Evolutionary conservation across 768 basidiomycete genomes (phyloP), one percentile per base, ranked within the genome.

Genomic region (Boletus rubropictus): DNA sequence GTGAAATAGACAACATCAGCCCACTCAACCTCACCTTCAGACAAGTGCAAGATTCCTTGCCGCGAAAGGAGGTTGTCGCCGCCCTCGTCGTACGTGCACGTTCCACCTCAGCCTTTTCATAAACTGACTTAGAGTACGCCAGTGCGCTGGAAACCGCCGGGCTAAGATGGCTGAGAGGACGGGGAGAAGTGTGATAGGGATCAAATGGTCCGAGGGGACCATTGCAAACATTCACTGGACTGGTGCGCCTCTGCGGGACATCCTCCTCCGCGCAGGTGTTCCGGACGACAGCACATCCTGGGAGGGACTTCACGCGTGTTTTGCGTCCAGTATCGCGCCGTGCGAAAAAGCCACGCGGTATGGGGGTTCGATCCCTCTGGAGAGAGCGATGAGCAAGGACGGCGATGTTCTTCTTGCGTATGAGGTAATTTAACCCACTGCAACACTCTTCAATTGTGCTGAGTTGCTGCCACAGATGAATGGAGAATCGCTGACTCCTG

Each of bases 171-270:
- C 75, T 7, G 64, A 69, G 7, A 72, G 76, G 33, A 81, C 78
- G 46, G 68, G 72, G 0, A 51, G 33, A 14, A 33, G 46, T 2
- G 82, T 83, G 0, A 66, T 77, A 31, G 82, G 82, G 7, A 74
- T 85, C 20, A 72, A 71, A 4, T 86, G 83, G 83, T 70, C 70
- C 18, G 80, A 82, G 48, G 85, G 81, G 17, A 82, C 81, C n/a
- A 77, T 84, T 39, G 78, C 79, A 46, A 87, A 87, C 60, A 78
- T 77, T 54, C 71, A 66, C 48, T 88, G 86, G 85, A 72, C 73
- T 4, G 86, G 86, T 14, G 75, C 77, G 1, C 69, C 72, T 0
- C 63, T 88, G 9, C 70, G 77, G 18, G 78, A 85, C 45, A 54
- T 86, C 24, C 72, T 88, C 48, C 64, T 69, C 9, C 59, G 70